phyloP scores from a whole-genome alignment of 257 asterid genomes.

The Lavandula angustifolia region DNA sequence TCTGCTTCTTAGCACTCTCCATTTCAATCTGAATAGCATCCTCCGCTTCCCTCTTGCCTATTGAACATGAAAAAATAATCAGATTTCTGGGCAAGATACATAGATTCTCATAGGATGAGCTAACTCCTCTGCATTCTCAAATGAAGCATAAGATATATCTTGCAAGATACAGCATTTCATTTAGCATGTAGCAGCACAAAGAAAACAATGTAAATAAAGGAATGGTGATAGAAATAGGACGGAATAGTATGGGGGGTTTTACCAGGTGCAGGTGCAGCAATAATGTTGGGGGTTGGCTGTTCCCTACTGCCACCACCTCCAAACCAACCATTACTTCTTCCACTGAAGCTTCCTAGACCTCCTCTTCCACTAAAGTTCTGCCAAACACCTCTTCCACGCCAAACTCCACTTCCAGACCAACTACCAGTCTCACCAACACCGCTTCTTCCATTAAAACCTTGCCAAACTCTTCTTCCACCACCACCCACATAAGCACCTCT shows the following conservation, averaged over 20 bases:
- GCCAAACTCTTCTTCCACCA: background rate
- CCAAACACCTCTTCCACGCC: too few relatives aligned
- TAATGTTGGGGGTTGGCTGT: slow-evolving; percentile 20
- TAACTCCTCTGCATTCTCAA: too few relatives aligned
- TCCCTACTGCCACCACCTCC: slow-evolving; percentile 33
- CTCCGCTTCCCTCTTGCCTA: slow-evolving; percentile 52
- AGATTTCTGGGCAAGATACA: background rate
- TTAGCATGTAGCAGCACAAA: too few relatives aligned
- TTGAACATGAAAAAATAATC: background rate
- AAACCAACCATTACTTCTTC: slow-evolving; percentile 20
- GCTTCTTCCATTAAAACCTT: slow-evolving; percentile 6
- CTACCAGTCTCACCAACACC: too few relatives aligned
- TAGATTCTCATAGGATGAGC: too few relatives aligned
- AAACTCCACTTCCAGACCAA: too few relatives aligned
- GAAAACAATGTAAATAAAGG: too few relatives aligned
- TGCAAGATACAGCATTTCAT: too few relatives aligned
- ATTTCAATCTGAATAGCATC: slow-evolving; percentile 28
- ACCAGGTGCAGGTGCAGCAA: slow-evolving; percentile 23
- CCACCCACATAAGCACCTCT: background rate
- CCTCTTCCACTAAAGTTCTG: too few relatives aligned
- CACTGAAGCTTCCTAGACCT: background rate
- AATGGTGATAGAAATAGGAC: too few relatives aligned
- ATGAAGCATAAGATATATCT: too few relatives aligned
- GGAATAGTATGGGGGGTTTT: too few relatives aligned
- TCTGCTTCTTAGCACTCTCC: slow-evolving; percentile 42